Evolutionary conservation across 768 basidiomycete species (phyloP).

Genomic region (Hypholoma fasciculare): DNA sequence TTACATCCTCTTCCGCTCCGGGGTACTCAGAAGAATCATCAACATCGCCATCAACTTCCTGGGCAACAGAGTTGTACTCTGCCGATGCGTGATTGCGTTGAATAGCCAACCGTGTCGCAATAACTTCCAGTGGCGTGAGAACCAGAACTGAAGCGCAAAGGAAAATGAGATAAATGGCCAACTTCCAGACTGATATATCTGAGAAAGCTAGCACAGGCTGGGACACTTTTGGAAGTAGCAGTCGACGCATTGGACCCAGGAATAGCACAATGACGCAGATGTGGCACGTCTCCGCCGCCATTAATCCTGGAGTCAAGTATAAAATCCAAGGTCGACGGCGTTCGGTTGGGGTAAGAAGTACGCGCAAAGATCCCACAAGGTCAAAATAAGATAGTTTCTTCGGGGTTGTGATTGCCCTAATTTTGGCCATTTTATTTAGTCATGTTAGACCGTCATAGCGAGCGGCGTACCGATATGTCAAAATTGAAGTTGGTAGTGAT

Average conservation of each 20-base stretch:
- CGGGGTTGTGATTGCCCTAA: slow-evolving; percentile 82
- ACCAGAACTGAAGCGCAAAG: slow-evolving; percentile 55
- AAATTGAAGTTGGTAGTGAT: slow-evolving; percentile 64
- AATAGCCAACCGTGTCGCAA: slow-evolving; percentile 75
- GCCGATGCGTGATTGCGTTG: slow-evolving; percentile 81
- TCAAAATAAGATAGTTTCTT: slow-evolving; percentile 69
- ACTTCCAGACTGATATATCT: slow-evolving; percentile 49
- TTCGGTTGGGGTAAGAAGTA: slow-evolving; percentile 81
- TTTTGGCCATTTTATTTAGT: background rate
- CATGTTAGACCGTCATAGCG: background rate
- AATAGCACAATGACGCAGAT: slow-evolving; percentile 46
- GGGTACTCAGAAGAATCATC: slow-evolving; percentile 64
- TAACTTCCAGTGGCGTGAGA: slow-evolving; percentile 79
- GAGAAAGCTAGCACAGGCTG: slow-evolving; percentile 29
- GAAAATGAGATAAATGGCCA: slow-evolving; percentile 57
- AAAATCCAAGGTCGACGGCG: slow-evolving; percentile 76
- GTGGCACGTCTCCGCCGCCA: slow-evolving; percentile 57
- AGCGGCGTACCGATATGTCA: slow-evolving; percentile 68
- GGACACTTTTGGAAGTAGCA: slow-evolving; percentile 42
- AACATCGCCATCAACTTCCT: slow-evolving; percentile 69
- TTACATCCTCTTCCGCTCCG: slow-evolving; percentile 79
- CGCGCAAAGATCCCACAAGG: slow-evolving; percentile 56
- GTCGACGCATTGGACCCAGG: slow-evolving; percentile 45
- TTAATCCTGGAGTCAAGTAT: slow-evolving; percentile 75
- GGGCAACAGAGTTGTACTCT: slow-evolving; percentile 72